Conservation (phyloP, 208 protist species). For the Crithidia thermophila region DNA sequence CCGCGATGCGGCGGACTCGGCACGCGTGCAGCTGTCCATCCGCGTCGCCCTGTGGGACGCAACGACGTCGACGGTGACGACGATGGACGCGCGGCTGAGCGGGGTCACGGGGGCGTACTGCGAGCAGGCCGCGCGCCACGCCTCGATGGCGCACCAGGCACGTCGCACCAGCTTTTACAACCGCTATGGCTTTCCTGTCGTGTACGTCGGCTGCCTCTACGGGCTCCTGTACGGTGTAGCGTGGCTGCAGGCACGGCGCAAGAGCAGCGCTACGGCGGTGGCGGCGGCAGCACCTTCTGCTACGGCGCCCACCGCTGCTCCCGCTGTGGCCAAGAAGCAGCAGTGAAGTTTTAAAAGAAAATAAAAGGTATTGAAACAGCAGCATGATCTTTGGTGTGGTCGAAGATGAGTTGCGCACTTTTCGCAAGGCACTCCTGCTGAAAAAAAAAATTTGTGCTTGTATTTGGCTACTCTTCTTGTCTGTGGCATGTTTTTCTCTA, state of each 20-base stretch:
- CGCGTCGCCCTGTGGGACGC: not conserved
- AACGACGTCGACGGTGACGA: not conserved
- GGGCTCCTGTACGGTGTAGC: slow-evolving; percentile 24
- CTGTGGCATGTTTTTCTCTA: not conserved
- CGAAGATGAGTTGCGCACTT: too few species aligned
- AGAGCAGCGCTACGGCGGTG: slow-evolving; percentile 2
- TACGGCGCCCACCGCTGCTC: not conserved
- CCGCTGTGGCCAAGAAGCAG: slow-evolving; percentile 18
- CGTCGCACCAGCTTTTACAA: slow-evolving; percentile 30
- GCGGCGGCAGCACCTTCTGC: not conserved
- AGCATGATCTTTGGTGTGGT: too few species aligned
- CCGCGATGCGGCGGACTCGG: slow-evolving; percentile 11
- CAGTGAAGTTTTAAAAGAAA: not conserved
- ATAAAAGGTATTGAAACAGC: too few species aligned
- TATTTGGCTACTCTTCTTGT: too few species aligned
- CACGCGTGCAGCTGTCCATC: slow-evolving; percentile 16
- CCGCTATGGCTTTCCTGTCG: slow-evolving; percentile 49
- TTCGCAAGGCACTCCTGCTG: too few species aligned
- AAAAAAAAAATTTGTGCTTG: too few species aligned
- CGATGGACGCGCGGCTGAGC: slow-evolving; percentile 33
- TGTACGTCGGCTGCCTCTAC: slow-evolving; percentile 44
- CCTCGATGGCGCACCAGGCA: slow-evolving; percentile 12
- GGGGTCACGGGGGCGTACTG: slow-evolving; percentile 32
- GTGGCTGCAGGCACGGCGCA: slow-evolving; percentile 9
- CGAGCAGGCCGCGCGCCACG: slow-evolving; percentile 12